Evolutionary conservation across 345 rosid species (phyloP).

Genomic region (Aquilaria yunnanensis): DNA sequence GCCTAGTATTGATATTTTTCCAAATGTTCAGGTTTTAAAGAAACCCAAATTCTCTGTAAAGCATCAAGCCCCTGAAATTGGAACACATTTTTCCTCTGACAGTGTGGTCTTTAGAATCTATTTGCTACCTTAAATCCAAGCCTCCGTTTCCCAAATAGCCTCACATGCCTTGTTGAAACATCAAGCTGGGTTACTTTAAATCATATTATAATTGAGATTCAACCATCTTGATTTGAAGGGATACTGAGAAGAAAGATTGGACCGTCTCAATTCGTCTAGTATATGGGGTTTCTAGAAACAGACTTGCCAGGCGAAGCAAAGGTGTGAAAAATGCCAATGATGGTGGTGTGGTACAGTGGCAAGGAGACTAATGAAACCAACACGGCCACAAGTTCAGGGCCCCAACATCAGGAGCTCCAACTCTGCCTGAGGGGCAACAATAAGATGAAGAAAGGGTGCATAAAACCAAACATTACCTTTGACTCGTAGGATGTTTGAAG

Average conservation of each 20-base stretch:
- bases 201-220: slow-evolving; percentile 11
- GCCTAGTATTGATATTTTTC: slow-evolving; percentile 22
- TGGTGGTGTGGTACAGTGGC: no score
- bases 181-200: slow-evolving; percentile 34
- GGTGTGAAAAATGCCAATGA: no score
- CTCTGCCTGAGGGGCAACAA: no score
- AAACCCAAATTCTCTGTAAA: slow-evolving; percentile 43
- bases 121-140: slow-evolving; percentile 56
- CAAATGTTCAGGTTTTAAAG: slow-evolving; percentile 42
- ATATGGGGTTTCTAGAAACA: slow-evolving; percentile 33
- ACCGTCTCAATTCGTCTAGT: neutral
- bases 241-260: slow-evolving; percentile 13
- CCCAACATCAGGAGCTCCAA: no score
- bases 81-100: slow-evolving; percentile 25
- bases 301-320: neutral
- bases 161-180: slow-evolving; percentile 72
- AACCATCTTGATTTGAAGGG: slow-evolving; percentile 14
- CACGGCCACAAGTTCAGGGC: no score
- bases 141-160: slow-evolving; percentile 44
- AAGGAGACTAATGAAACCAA: no score
- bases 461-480: no score
- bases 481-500: no score
- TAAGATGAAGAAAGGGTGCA: no score
- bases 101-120: slow-evolving; percentile 45
- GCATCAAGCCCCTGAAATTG: slow-evolving; percentile 25